Base-by-base conservation (phyloP, 2,329 filamentous ascomycete genomes). In the Aspergillus sp. region DNA sequence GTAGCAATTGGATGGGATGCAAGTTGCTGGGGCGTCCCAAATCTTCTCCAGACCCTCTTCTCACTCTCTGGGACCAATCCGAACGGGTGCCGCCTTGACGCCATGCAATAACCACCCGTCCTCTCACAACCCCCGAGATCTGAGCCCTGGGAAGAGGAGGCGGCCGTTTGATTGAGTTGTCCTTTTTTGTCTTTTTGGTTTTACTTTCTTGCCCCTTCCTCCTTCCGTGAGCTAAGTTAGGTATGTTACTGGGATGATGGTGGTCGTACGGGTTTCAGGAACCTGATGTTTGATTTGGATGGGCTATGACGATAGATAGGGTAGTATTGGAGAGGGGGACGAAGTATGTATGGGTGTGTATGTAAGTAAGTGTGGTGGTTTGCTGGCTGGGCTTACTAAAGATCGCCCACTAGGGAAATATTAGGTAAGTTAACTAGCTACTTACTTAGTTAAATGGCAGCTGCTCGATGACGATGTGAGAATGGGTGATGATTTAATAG, bases 21-120 rank as follows among this genome's bases (percentile, higher is more conserved):
- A 25, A 48, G 45, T 48, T 47, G 25, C 36, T 53, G 23, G 28
- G 56, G 38, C 30, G 51, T 51, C 49, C 32, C 59, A 56, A 47
- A 48, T 55, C 41, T 21, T 48, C 52, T 64, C 60, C 51, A 59
- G 57, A 57, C 52, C 47, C 55, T 61, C 57, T 55, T 55, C 32
- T 36, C 32, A 38, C 47, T 28, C 32, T 13, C 32, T 41, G 54
- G 51, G 51, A 47, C 57, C 48, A 50, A 49, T 54, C 53, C 32
- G 43, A 58, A 36, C 36, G 25, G 41, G 55, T 30, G 55, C 50
- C 56, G 51, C 55, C 43, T 39, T 43, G 54, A 30, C 50, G 38
- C n/a, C 21, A 61, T 55, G 55, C 55, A 61, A 58, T 61, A 61
- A 61, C 55, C 49, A 58, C 49, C 56, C 56, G 38, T 52, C 51